Base-by-base conservation (phyloP, 306 rosid species). In the Phaseolus lunatus region DNA sequence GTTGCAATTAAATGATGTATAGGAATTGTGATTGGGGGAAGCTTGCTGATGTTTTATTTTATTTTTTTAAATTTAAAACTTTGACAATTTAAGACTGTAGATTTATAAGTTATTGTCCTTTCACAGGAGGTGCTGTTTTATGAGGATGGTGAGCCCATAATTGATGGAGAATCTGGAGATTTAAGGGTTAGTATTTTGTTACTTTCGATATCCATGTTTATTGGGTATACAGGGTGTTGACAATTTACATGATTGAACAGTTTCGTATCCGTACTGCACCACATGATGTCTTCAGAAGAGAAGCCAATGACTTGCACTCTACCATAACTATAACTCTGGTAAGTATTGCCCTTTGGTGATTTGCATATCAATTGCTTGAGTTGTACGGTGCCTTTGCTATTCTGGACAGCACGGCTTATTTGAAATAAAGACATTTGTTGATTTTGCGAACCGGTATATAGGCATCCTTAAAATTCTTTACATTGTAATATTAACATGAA, bases 161-260 rank as follows among this genome's bases (percentile, higher is more conserved):
- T 92, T 56, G 99, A 95, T 61, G 99, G 98, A 77, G 99, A 95
- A 88, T 68, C 97, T 76, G 99, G 98, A 79, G 99, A 95, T 84
- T 86, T 95, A 68, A 89, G 86, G 91, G 99, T 92, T 78, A 65
- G 93, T 86, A 3, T 69, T 59, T 5, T 12, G 23, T 75, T 39
- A 75, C 62, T 44, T 64, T 65, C 58, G 20, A 33, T 72, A 19
- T 39, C 56, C 73, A 65, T 78, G 53, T 76, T 67, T 64, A n/a
- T 33, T 73, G 10, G 27, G 39, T 73, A 56, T 72, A 56, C 78
- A 45, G 61, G 39, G 22, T 73, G 19, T 78, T 90, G 81, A 85
- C 72, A 58, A 50, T 72, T 57, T 18, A 11, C 62, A 37, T 43
- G 52, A 10, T 53, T 84, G 82, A 27, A 85, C 96, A 95, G 99